A percentile compares a stretch with the other conserved stretches of the same genome.
Evolutionary conservation across 805 yeast species (phyloP).

Genomic region (Wickerhamomyces hampshirensis): DNA sequence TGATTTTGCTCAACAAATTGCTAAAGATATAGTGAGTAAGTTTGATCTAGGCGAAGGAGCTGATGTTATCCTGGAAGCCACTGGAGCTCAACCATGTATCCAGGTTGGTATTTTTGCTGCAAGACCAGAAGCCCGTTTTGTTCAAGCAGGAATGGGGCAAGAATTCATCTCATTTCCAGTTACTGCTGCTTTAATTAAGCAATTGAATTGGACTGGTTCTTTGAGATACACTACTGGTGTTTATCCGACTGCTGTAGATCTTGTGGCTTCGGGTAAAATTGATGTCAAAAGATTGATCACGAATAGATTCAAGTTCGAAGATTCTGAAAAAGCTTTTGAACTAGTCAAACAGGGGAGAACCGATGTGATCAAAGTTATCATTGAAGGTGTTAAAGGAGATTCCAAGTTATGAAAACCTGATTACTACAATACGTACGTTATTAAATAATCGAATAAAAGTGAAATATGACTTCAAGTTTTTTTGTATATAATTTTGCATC

Average conservation of each 20-base stretch:
- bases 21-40: neutral
- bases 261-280: conserved; percentile 59
- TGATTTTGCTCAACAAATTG: conserved; percentile 18
- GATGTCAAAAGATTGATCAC: conserved; percentile 68
- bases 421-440: too few relatives aligned
- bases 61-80: conserved; percentile 71
- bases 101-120: conserved; percentile 59
- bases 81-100: conserved; percentile 79
- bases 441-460: too few relatives aligned
- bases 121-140: conserved; percentile 64
- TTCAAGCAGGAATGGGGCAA: conserved; percentile 84
- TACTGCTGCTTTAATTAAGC: conserved; percentile 61
- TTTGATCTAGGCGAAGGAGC: conserved; percentile 33
- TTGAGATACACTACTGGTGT: conserved; percentile 81
- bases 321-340: conserved; percentile 74
- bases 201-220: conserved; percentile 64
- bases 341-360: neutral
- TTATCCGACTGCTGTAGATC: conserved; percentile 64
- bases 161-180: conserved; percentile 70
- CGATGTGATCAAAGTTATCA: neutral
- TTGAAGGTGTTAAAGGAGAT: neutral
- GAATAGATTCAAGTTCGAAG: conserved; percentile 64
- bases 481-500: too few relatives aligned
- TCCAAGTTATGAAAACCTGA: too few relatives aligned
- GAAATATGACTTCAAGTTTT: too few relatives aligned